phyloP scores from a whole-genome alignment of 1,284 basidiomycete genomes.

The Heterobasidion occidentale region DNA sequence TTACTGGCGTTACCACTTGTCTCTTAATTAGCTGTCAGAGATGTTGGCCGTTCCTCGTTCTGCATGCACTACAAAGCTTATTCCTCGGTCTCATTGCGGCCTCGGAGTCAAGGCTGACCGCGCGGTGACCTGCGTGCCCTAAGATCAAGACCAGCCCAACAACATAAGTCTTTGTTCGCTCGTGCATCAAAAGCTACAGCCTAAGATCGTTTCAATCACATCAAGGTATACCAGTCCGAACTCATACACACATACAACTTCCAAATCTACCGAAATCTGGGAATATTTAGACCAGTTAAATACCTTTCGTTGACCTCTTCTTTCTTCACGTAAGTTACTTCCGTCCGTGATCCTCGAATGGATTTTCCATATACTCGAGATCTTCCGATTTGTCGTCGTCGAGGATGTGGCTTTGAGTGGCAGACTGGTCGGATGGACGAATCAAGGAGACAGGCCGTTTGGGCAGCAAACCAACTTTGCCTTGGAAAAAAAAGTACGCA shows the following conservation, averaged over 20 bases:
- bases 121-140: too few relatives aligned
- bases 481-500: constrained; percentile 14
- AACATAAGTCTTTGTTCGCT: too few relatives aligned
- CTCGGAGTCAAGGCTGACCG: too few relatives aligned
- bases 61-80: too few relatives aligned
- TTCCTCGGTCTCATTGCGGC: too few relatives aligned
- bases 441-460: constrained; percentile 69
- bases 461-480: constrained; percentile 65
- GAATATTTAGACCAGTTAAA: background rate
- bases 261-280: background rate
- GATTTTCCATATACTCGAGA: constrained; percentile 60
- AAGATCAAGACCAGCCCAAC: too few relatives aligned
- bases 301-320: too few relatives aligned
- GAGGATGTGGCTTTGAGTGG: constrained; percentile 19
- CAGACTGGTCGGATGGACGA: constrained; percentile 22
- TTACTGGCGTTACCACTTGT: background rate
- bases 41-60: too few relatives aligned
- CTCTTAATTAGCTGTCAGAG: too few relatives aligned
- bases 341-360: constrained; percentile 43
- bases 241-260: background rate
- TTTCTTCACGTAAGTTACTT: background rate
- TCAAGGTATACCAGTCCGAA: background rate
- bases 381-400: constrained; percentile 35
- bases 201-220: too few relatives aligned
- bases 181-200: too few relatives aligned